Conservation (phyloP, 2,329 filamentous ascomycete genomes). For the Sclerotinia spermophila region DNA sequence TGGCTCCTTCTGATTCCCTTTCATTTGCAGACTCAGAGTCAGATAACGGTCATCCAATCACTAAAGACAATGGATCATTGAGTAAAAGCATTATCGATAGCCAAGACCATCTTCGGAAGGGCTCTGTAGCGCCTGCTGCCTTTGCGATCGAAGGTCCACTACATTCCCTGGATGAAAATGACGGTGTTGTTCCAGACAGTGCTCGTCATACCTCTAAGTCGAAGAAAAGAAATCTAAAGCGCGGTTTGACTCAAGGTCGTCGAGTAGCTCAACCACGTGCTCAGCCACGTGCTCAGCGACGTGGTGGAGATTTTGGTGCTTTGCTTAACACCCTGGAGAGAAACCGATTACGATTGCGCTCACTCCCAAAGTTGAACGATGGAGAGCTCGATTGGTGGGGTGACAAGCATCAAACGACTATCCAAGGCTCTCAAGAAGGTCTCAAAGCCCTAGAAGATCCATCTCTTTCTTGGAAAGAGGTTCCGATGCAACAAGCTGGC, state of each 20-base stretch:
- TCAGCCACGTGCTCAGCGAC: neutral
- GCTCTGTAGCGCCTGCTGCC: neutral
- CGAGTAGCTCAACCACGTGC: neutral
- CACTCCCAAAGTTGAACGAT: neutral
- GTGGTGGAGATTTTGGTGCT: no score
- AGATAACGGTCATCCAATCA: neutral
- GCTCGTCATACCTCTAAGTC: neutral
- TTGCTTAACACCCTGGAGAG: neutral
- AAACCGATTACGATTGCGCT: neutral
- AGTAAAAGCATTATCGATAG: neutral
- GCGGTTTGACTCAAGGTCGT: neutral
- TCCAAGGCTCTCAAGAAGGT: neutral
- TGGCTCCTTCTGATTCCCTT: neutral
- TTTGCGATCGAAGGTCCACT: neutral
- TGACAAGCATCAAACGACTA: neutral
- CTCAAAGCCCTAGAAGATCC: neutral
- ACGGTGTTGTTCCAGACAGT: neutral
- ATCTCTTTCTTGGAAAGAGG: neutral
- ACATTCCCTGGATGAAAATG: neutral
- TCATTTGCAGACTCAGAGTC: neutral
- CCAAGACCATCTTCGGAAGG: neutral
- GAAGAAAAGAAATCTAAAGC: neutral
- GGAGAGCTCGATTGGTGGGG: neutral
- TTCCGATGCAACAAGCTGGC: neutral
- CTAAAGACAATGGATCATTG: neutral